Evolutionary conservation across 306 rosid genomes (phyloP), one percentile per base, ranked within the genome.

Genomic region (Lathyrus tuberosus): DNA sequence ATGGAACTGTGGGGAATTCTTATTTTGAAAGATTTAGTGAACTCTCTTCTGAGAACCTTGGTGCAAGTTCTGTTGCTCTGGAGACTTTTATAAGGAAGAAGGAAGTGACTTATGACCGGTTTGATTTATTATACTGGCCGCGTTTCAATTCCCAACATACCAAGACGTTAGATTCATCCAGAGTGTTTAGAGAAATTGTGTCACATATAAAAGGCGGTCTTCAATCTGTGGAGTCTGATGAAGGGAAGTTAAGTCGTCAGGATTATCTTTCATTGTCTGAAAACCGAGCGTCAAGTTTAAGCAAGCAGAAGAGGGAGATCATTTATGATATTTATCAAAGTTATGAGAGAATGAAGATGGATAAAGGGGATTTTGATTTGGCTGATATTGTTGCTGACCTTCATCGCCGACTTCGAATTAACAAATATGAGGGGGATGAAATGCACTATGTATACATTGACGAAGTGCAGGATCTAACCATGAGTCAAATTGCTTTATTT

Each of bases 401-500:
- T 16, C 96, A 91, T 71, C 73, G 10, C 18, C 80, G 95, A 10
- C 78, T 88, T 13, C 69, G 67, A 71, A 51, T 1, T 22, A 77
- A 80, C 77, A 73, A 67, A 57, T 88, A 81, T 30, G 51, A 57
- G 18, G 92, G 90, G 44, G 89, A 84, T 77, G 61, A 46, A 42
- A 82, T 91, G 71, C 72, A 88, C 17, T 88, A 76, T 59, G 88
- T 91, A 14, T 91, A 86, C 40, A 84, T 91, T 56, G 97, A 91
- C 64, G 97, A 91, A 81, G 97, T 91, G 58, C 97, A 91, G 37
- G 97, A 91, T 74, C 78, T 91, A 4, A 86, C 90, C 20, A 86
- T 91, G 92, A 82, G 85, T 78, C 97, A 91, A 77, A 85, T 88
- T 72, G 84, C 91, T 42, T 70, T 91, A 40, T 91, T 91, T 48